Base-by-base conservation (phyloP, 257 asterid species). In the Salvia splendens region DNA sequence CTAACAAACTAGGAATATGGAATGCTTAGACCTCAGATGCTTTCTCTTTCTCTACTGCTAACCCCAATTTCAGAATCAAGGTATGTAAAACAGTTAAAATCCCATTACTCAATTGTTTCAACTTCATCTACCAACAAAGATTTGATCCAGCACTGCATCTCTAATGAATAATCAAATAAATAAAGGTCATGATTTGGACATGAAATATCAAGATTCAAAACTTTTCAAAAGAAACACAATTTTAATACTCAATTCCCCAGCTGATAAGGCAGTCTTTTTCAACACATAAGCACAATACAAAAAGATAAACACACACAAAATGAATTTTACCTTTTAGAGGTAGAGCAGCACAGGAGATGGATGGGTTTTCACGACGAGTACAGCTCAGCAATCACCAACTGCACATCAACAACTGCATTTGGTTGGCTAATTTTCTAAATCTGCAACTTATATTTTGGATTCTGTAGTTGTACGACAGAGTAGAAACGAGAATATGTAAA, bases 331-430 rank as follows among this genome's bases (percentile, higher is more conserved):
- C 96, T 86, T 73, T 58, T 50, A 24, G 30, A 24, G 30, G 30
- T 33, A 83, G 91, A 83, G 85, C 95, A 67, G 93, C 79, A 87
- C 73, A 68, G 86, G 86, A 72, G 95, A 83, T 73, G 79, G 76
- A 50, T 71, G 83, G 85, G 75, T 79, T 87, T 63, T 80, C 95
- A 73, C 91, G 86, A 73, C 87, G 83, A 42, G 96, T 95, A 80
- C 98, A 87, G 64, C 94, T 43, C 42, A 43, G 42, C 42, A 62
- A 92, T 57, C 54, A 84, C 89, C 74, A 84, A 68, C 77, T 91
- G 77, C 50, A 83, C 85, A 38, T 80, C 76, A 69, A 74, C 76
- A 61, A 42, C 52, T 52, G 71, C 52, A 72, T 32, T 52, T 48
- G 36, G 64, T 78, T 60, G 76, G 52, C 67, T 71, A 73, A 49